Conservation (phyloP, 495 filamentous ascomycete species). For the Schizothecium vesticola region DNA sequence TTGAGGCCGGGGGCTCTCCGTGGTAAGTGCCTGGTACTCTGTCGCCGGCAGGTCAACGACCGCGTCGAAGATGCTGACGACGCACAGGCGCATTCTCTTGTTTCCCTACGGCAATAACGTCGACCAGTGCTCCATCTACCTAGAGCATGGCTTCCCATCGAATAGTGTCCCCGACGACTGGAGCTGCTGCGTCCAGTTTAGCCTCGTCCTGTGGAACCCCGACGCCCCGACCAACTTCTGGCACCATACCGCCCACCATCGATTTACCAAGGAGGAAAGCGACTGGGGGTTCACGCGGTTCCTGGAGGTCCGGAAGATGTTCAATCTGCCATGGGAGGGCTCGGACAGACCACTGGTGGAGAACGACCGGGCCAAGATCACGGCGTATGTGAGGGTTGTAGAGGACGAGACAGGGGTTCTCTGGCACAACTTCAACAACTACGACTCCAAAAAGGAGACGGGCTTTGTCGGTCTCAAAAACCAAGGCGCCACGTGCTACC, state of each 20-base stretch:
- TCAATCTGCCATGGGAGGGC: constrained; percentile 57
- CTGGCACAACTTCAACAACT: constrained; percentile 98
- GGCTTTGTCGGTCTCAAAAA: constrained; percentile 96
- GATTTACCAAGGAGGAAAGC: constrained; percentile 92
- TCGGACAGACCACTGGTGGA: constrained; percentile 76
- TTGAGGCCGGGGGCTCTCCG: constrained; percentile 79
- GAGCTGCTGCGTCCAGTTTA: constrained; percentile 96
- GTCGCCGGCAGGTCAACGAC: background rate
- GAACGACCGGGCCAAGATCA: constrained; percentile 78
- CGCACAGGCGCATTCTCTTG: constrained; percentile 77
- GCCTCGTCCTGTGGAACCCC: constrained; percentile 86
- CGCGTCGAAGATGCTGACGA: constrained; percentile 13
- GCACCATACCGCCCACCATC: constrained; percentile 69
- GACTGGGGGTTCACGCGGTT: constrained; percentile 99
- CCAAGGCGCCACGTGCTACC: constrained; percentile 95
- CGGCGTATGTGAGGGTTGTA: constrained; percentile 86
- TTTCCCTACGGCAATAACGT: constrained; percentile 93
- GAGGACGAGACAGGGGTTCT: constrained; percentile 98
- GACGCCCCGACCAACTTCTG: constrained; percentile 76
- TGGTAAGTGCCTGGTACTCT: constrained; percentile 54
- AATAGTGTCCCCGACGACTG: constrained; percentile 72
- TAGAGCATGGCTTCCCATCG: constrained; percentile 79
- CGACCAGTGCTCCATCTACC: constrained; percentile 88
- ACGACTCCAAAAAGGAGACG: constrained; percentile 98
- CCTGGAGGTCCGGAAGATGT: constrained; percentile 76